Conservation (phyloP, 768 basidiomycete genomes). For the Podaxis sp. region DNA sequence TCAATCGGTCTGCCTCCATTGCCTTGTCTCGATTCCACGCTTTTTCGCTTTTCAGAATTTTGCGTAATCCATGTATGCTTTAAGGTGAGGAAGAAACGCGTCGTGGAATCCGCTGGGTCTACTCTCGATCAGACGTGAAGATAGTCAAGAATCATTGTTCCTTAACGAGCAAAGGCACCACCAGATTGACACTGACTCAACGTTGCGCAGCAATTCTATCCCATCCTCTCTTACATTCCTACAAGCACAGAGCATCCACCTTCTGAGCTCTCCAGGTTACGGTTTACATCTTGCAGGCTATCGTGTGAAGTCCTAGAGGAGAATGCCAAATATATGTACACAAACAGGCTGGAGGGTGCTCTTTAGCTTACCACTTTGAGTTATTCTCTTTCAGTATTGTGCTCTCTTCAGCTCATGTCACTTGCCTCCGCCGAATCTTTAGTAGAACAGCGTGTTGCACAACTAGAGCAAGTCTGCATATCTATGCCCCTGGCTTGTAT, state of each 20-base stretch:
- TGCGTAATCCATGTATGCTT: neutral
- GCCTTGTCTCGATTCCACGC: neutral
- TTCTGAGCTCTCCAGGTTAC: too few species aligned
- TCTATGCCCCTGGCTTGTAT: neutral
- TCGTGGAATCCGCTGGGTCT: neutral
- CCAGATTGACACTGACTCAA: neutral
- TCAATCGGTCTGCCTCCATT: constrained; percentile 1
- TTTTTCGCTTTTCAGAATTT: neutral
- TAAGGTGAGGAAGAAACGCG: neutral
- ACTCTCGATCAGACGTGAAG: neutral
- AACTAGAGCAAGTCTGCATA: constrained; percentile 32
- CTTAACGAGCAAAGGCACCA: neutral
- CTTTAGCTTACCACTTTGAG: neutral
- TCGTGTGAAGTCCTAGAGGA: neutral
- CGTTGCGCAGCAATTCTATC: neutral
- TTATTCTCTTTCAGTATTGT: neutral
- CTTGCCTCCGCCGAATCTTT: constrained; percentile 24
- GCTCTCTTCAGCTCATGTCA: constrained; percentile 9
- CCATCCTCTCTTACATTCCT: neutral
- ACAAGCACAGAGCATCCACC: neutral
- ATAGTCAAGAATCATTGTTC: neutral
- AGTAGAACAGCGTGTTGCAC: constrained; percentile 40
- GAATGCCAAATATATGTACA: constrained; percentile 4
- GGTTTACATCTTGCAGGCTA: neutral
- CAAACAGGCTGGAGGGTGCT: neutral